Percentiles rank a stretch among this genome's conserved stretches.
Evolutionary conservation across 1,284 basidiomycete species (phyloP).

Genomic region (Chalciporus piperatoides): DNA sequence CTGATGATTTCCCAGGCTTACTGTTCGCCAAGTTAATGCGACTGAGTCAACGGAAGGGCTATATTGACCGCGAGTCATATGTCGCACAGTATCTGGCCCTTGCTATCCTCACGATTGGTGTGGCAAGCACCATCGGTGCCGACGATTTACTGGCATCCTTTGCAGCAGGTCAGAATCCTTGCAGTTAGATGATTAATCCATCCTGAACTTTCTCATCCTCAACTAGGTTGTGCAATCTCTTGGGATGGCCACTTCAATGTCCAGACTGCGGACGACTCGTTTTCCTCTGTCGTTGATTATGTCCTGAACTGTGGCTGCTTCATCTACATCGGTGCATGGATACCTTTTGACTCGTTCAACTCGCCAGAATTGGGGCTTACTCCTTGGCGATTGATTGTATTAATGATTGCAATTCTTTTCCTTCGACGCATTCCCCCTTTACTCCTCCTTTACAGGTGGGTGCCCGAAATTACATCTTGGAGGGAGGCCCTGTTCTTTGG

Average conservation of each 20-base stretch:
- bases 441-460: constrained; percentile 70
- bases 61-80: constrained; percentile 90
- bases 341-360: constrained; percentile 74
- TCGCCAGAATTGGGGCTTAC: constrained; percentile 60
- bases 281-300: constrained; percentile 86
- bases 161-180: constrained; percentile 64
- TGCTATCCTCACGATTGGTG: constrained; percentile 75
- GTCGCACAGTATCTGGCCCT: constrained; percentile 88
- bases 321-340: constrained; percentile 88
- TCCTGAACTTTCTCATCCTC: constrained; percentile 1
- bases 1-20: constrained; percentile 43
- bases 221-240: constrained; percentile 79
- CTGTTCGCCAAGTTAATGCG: constrained; percentile 81
- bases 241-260: constrained; percentile 93
- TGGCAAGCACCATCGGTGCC: constrained; percentile 73
- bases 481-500: constrained; percentile 80
- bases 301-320: constrained; percentile 84
- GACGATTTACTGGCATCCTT: constrained; percentile 91
- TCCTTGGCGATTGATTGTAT: constrained; percentile 68
- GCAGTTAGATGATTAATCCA: background rate
- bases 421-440: constrained; percentile 77
- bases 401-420: constrained; percentile 65
- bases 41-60: constrained; percentile 68
- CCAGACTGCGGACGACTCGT: constrained; percentile 81
- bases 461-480: constrained; percentile 83